Conservation (phyloP, 2,329 filamentous ascomycete genomes). For the Ilyonectria destructans region DNA sequence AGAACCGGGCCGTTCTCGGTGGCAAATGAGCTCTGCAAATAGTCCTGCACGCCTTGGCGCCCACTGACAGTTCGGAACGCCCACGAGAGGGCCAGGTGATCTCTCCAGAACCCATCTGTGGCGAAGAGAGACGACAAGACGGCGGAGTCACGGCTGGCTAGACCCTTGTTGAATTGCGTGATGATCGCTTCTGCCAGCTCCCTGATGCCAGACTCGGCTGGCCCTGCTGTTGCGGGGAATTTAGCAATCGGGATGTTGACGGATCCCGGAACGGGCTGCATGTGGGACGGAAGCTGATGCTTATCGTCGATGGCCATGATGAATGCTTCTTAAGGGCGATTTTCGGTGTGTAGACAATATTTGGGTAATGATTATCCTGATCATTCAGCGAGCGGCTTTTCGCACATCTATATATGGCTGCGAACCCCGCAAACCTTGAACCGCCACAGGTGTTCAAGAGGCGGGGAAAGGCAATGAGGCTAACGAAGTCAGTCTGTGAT, state of each 20-base stretch:
- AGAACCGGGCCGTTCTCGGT: conserved; percentile 60
- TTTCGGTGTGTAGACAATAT: not conserved
- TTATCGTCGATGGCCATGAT: conserved; percentile 43
- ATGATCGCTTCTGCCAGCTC: conserved; percentile 54
- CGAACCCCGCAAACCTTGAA: not conserved
- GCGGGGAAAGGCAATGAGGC: not conserved
- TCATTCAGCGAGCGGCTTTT: not conserved
- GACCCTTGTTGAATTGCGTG: conserved; percentile 61
- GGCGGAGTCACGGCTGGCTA: conserved; percentile 56
- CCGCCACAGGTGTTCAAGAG: not conserved
- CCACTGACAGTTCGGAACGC: conserved; percentile 68
- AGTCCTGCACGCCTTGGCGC: conserved; percentile 56
- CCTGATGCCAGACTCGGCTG: conserved; percentile 40
- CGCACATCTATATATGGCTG: not conserved
- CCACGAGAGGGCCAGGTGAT: conserved; percentile 72
- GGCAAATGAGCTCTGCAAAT: conserved; percentile 53
- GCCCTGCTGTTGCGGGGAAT: conserved; percentile 53
- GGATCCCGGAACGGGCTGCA: conserved; percentile 64
- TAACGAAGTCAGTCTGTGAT: not conserved
- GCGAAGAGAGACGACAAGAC: conserved; percentile 50
- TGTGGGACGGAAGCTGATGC: conserved; percentile 46
- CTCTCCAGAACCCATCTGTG: conserved; percentile 70
- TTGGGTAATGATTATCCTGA: not conserved
- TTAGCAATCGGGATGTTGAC: conserved; percentile 66
- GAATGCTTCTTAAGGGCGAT: not conserved